Evolutionary conservation across 1,284 basidiomycete genomes (phyloP), one percentile per base, ranked within the genome.

Genomic region (Austropuccinia psidii): DNA sequence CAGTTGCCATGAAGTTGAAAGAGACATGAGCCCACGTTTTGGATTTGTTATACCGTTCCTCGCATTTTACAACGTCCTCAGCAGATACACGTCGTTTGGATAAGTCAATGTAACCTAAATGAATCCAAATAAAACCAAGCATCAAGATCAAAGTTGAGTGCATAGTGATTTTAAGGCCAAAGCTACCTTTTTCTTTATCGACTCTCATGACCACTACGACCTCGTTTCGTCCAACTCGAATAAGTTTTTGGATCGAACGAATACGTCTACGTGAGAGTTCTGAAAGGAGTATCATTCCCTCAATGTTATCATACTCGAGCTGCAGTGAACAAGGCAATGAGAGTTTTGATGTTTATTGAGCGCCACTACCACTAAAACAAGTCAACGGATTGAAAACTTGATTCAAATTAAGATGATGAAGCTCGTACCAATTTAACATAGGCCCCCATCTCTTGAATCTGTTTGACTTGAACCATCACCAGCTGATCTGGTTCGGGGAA

Each of bases 361-460:
- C n/a, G n/a, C n/a, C n/a, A n/a, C n/a, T n/a, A n/a, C n/a, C n/a
- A n/a, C n/a, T n/a, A n/a, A n/a, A n/a, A n/a, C n/a, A n/a, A n/a
- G n/a, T n/a, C n/a, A n/a, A n/a, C n/a, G n/a, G n/a, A n/a, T n/a
- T n/a, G n/a, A n/a, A n/a, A 43, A 54, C 27, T 24, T n/a, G 31
- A 62, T 19, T 17, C 50, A 29, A 43, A 54, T 54, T 19, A 55
- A 65, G 15, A 31, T 65, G n/a, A 57, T 17, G n/a, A 13, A 24
- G 68, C 37, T 69, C 60, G 31, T 21, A 69, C 73, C 78, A 99
- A 86, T 82, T 97, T 97, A 77, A 99, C 96, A 82, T 99, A 98
- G 65, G 96, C 95, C 72, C 96, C 95, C 94, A 98, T 98, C 83
- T 98, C 95, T 75, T 93, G 93, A 79, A 98, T 98, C 84, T 96